A percentile compares a stretch with the other conserved stretches of the same genome.
Evolutionary conservation across 768 basidiomycete species (phyloP).

Genomic region (Chalciporus pseudorubinellus): DNA sequence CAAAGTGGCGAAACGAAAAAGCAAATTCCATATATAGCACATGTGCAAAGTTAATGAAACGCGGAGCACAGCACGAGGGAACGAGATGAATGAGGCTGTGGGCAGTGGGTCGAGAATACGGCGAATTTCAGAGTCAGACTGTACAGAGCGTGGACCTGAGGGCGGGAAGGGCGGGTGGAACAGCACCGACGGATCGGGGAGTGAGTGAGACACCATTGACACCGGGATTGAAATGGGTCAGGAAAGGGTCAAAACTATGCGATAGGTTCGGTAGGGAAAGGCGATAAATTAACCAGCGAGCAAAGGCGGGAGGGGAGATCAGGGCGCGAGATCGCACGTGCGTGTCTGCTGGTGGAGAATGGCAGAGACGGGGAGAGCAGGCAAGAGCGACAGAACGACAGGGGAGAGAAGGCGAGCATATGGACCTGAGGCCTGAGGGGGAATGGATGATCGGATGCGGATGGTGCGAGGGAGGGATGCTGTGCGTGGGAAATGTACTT

Average conservation of each 20-base stretch:
- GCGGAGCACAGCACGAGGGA: slow-evolving; percentile 6
- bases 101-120: not conserved
- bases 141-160: not conserved
- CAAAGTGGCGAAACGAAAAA: not conserved
- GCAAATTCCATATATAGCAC: slow-evolving; percentile 10
- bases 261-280: too few relatives aligned
- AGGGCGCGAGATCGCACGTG: slow-evolving; percentile 15
- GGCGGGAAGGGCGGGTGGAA: too few relatives aligned
- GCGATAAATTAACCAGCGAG: not conserved
- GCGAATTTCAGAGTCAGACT: not conserved
- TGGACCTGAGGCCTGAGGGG: not conserved
- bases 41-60: slow-evolving; percentile 1
- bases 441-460: not conserved
- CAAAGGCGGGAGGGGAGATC: slow-evolving; percentile 3
- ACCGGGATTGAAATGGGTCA: too few relatives aligned
- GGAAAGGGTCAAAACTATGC: too few relatives aligned
- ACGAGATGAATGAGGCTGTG: not conserved
- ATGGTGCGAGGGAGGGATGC: slow-evolving; percentile 13
- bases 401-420: not conserved
- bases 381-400: not conserved
- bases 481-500: slow-evolving; percentile 30
- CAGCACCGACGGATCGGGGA: too few relatives aligned
- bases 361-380: slow-evolving; percentile 4
- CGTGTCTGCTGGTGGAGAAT: not conserved
- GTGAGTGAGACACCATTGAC: too few relatives aligned